These are phyloP conservation scores for Porpolomopsis calyptriformis DNA, from an alignment of 768 basidiomycete species.

Conservation along the genomic window DNA sequence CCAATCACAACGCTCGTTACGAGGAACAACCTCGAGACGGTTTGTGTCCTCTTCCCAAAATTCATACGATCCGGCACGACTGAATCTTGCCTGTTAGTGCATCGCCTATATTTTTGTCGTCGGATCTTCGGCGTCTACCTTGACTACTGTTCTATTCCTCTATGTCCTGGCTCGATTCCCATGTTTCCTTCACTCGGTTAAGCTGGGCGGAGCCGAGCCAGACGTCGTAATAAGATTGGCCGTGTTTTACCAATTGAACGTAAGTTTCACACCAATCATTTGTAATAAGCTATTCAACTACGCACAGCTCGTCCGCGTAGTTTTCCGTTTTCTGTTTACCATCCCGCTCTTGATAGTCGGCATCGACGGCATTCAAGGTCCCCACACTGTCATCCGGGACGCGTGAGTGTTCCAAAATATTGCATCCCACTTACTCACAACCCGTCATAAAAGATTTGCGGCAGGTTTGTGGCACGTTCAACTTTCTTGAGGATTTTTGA, in stretches of 20 bases:
- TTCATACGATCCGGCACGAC: too few relatives aligned
- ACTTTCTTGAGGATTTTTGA: not conserved
- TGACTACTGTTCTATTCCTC: constrained; percentile 60
- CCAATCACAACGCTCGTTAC: constrained; percentile 57
- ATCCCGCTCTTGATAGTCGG: constrained; percentile 58
- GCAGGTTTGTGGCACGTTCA: constrained; percentile 31
- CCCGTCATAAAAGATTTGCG: constrained; percentile 37
- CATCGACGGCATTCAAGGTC: constrained; percentile 47
- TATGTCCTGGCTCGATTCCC: constrained; percentile 67
- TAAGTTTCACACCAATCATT: constrained; percentile 24
- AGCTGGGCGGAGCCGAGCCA: constrained; percentile 62
- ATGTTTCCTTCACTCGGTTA: constrained; percentile 57
- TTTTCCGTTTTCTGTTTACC: constrained; percentile 68
- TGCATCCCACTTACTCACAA: not conserved
- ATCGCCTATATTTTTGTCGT: constrained; percentile 68
- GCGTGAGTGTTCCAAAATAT: constrained; percentile 33
- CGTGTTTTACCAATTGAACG: constrained; percentile 72
- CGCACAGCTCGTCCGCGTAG: constrained; percentile 51
- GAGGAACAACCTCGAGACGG: constrained; percentile 47
- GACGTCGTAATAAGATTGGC: constrained; percentile 63
- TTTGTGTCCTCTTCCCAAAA: constrained; percentile 19
- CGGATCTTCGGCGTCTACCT: constrained; percentile 54
- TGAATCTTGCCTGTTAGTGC: constrained; percentile 32
- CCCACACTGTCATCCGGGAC: constrained; percentile 40
- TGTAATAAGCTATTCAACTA: not conserved